Base-by-base conservation (phyloP, 2,329 filamentous ascomycete genomes). In the Aurifilum marmelostoma region DNA sequence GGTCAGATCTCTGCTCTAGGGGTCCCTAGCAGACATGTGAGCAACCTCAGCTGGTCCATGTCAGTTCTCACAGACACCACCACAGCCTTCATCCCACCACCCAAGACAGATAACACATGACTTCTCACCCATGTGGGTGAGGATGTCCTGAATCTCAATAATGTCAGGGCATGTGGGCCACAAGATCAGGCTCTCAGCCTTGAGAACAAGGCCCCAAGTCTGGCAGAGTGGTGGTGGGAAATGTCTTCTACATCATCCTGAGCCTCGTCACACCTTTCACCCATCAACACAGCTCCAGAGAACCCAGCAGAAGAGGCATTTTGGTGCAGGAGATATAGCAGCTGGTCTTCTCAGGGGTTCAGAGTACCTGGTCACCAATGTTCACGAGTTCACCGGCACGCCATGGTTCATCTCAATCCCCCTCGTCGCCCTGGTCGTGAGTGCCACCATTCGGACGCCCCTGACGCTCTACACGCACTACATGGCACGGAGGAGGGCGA, bases 391-490 rank as follows among this genome's bases (percentile, higher is more conserved):
- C 62, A 79, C 79, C 32, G 80, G 82, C 50, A 74, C 84, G 1
- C 85, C 86, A 1, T 89, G 87, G 87, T 87, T 80, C 72, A 72
- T 87, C 41, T 80, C 82, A 37, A 85, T 89, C 61, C 85, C 87
- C 5, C 77, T 85, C n/a, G 77, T 85, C 18, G 84, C 85, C 8
- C 70, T 87, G 2, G 75, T 77, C 60, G 76, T 87, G 73, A 84
- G 80, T 75, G 73, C 82, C 52, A 68, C 80, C 62, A 73, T 84
- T 69, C 80, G 86, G 18, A 75, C 87, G 5, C 87, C 87, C 7
- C 77, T 84, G 8, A 79, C 78, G 47, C 72, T 81, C 67, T 83
- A 87, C 74, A 69, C 75, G 4, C 77, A 76, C 14, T 71, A 58
- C 5, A 72, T 81, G 14, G 62, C 72, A 14, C 74, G 75, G n/a